Evolutionary conservation across 2,329 filamentous ascomycete species (phyloP).

Genomic region (Venturia carpophila): DNA sequence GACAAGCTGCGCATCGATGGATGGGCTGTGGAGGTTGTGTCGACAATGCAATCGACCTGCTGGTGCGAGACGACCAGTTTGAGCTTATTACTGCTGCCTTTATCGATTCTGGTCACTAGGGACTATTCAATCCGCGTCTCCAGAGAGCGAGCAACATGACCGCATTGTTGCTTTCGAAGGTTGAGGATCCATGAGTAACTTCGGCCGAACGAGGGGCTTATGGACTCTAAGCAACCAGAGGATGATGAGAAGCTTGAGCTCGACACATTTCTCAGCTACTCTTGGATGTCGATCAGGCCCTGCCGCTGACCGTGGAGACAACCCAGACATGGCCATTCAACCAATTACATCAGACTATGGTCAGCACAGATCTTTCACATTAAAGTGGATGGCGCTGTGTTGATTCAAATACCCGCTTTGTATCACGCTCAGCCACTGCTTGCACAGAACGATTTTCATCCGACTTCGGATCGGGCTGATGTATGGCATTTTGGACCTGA

Average conservation of each 20-base stretch:
- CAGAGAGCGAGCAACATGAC: constrained; percentile 9
- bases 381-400: neutral
- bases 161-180: no score
- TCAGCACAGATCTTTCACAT: constrained; percentile 4
- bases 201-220: no score
- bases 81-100: constrained; percentile 11
- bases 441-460: constrained; percentile 8
- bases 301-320: constrained; percentile 3
- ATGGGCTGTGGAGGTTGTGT: constrained; percentile 12
- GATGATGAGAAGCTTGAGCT: constrained; percentile 7
- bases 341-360: constrained; percentile 9
- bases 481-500: constrained; percentile 12
- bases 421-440: neutral
- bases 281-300: constrained; percentile 1
- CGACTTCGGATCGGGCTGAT: constrained; percentile 13
- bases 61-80: constrained; percentile 14
- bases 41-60: constrained; percentile 10
- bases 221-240: no score
- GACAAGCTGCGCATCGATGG: constrained; percentile 10
- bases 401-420: constrained; percentile 13
- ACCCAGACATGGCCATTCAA: constrained; percentile 3
- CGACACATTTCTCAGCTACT: neutral
- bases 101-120: constrained; percentile 11
- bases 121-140: constrained; percentile 2
- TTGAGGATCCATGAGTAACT: no score